Conservation (phyloP, 306 rosid species). For the Cucurbita maxima region DNA sequence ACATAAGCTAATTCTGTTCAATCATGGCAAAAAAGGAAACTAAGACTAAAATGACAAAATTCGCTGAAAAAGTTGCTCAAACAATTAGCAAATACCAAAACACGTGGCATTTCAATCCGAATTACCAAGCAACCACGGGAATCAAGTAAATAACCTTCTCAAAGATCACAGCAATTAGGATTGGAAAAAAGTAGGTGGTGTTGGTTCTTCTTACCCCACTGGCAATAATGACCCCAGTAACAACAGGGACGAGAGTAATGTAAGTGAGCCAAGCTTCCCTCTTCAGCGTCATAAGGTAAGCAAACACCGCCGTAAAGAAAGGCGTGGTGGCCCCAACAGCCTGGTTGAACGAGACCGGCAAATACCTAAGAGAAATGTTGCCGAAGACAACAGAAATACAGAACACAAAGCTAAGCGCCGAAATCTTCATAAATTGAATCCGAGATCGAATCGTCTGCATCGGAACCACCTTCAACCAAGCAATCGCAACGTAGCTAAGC, state of each 20-base stretch:
- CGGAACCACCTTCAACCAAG: conserved; percentile 92
- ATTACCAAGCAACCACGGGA: neutral
- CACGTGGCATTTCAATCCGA: neutral
- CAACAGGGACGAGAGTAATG: conserved; percentile 79
- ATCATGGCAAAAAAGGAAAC: neutral
- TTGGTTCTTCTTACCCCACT: conserved; percentile 60
- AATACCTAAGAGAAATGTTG: conserved; percentile 69
- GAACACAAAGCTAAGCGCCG: conserved; percentile 64
- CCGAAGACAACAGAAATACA: conserved; percentile 95
- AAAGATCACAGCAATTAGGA: neutral
- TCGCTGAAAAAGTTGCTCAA: neutral
- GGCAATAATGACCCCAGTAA: conserved; percentile 86
- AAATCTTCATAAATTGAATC: conserved; percentile 80
- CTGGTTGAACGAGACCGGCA: conserved; percentile 89
- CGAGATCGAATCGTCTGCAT: conserved; percentile 86
- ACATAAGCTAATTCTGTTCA: neutral
- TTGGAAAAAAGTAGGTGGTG: neutral
- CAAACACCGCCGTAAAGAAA: conserved; percentile 88
- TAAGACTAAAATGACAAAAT: neutral
- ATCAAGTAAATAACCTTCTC: neutral
- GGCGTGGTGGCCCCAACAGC: conserved; percentile 98
- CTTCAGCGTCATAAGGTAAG: conserved; percentile 74
- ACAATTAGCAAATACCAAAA: neutral
- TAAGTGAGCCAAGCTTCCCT: conserved; percentile 96
- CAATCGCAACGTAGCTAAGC: conserved; percentile 85